A percentile compares a stretch with the other conserved stretches of the same genome.
These are phyloP conservation scores for Stylosanthes scabra DNA, from an alignment of 331 rosid genomes.

Conservation along the genomic window DNA sequence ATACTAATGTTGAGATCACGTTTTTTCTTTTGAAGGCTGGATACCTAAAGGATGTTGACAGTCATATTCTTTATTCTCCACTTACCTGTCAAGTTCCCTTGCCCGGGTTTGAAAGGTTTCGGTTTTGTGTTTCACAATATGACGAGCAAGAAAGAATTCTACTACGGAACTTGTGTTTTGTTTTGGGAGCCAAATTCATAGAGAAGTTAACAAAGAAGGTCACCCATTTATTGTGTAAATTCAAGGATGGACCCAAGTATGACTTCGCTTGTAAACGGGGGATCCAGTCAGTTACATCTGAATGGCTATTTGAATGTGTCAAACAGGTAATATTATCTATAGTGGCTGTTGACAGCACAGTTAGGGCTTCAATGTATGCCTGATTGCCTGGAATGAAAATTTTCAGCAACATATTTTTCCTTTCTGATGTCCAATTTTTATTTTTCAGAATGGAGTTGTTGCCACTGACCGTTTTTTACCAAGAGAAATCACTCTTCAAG, in stretches of 20 bases:
- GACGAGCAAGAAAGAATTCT: slow-evolving; percentile 80
- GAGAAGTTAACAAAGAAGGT: slow-evolving; percentile 78
- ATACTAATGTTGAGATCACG: slow-evolving; percentile 29
- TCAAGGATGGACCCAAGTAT: slow-evolving; percentile 82
- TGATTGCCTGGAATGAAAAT: no score
- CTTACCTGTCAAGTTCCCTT: slow-evolving; percentile 87
- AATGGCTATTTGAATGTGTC: slow-evolving; percentile 94
- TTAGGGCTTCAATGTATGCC: slow-evolving; percentile 26
- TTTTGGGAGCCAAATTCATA: slow-evolving; percentile 85
- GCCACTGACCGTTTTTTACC: slow-evolving; percentile 75
- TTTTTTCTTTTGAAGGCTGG: slow-evolving; percentile 68
- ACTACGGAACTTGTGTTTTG: slow-evolving; percentile 83
- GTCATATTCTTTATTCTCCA: slow-evolving; percentile 92
- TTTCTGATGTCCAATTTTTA: no score
- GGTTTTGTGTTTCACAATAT: slow-evolving; percentile 96
- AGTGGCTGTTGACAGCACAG: slow-evolving; percentile 26
- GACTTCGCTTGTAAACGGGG: slow-evolving; percentile 90
- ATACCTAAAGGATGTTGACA: slow-evolving; percentile 72
- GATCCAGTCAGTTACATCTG: slow-evolving; percentile 63
- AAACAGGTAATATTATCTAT: slow-evolving; percentile 74
- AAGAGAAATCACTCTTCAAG: slow-evolving; percentile 79
- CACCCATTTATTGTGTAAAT: slow-evolving; percentile 92
- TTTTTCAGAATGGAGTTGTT: slow-evolving; percentile 71
- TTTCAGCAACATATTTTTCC: no score
- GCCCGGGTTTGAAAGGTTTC: slow-evolving; percentile 78